Evolutionary conservation across 2,329 filamentous ascomycete genomes (phyloP).

Genomic region (Elsinoe batatas): DNA sequence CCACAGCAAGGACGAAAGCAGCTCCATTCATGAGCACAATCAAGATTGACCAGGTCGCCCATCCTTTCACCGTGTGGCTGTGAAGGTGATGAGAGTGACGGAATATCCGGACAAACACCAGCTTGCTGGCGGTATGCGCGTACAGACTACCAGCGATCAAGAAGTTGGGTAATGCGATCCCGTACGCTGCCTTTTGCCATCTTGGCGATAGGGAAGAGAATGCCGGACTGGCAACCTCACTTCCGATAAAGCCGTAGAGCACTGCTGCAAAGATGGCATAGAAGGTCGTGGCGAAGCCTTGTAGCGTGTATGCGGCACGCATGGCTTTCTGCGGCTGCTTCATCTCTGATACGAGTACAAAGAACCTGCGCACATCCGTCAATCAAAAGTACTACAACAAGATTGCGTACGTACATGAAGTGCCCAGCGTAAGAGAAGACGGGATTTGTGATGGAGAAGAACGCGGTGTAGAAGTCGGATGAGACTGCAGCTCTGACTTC

Average conservation of each 20-base stretch:
- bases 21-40: slow-evolving; percentile 38
- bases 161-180: slow-evolving; percentile 42
- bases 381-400: neutral
- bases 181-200: slow-evolving; percentile 44
- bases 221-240: slow-evolving; percentile 37
- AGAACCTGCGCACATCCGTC: slow-evolving; percentile 29
- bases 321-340: slow-evolving; percentile 41
- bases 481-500: slow-evolving; percentile 31
- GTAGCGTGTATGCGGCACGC: slow-evolving; percentile 42
- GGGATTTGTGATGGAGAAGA: slow-evolving; percentile 42
- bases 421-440: slow-evolving; percentile 46
- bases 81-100: slow-evolving; percentile 38
- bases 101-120: slow-evolving; percentile 43
- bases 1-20: slow-evolving; percentile 37
- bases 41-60: slow-evolving; percentile 39
- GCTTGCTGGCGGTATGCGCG: slow-evolving; percentile 43
- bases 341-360: slow-evolving; percentile 46
- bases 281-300: slow-evolving; percentile 41
- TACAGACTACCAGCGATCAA: slow-evolving; percentile 43
- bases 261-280: slow-evolving; percentile 44
- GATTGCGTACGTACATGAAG: slow-evolving; percentile 31
- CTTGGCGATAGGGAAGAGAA: slow-evolving; percentile 37
- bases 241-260: slow-evolving; percentile 42
- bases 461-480: slow-evolving; percentile 36
- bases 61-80: slow-evolving; percentile 38